Percentiles rank a stretch among this genome's conserved stretches.
Conservation (phyloP, 2,329 filamentous ascomycete genomes). For the Microsporum canis region DNA sequence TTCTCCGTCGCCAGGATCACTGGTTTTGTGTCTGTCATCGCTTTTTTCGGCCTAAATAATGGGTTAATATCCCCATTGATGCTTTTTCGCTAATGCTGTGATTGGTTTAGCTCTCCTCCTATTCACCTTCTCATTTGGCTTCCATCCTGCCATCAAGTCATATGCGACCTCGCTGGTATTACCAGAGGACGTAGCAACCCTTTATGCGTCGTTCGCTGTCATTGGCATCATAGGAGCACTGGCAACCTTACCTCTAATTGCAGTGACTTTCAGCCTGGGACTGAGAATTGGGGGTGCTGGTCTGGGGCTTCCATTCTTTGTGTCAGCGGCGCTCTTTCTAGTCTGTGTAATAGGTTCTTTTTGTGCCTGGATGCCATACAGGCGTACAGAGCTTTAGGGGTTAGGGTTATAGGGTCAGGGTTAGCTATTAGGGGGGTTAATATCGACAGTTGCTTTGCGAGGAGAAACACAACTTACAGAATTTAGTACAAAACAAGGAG, state of each 20-base stretch:
- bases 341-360: not conserved
- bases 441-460: not conserved
- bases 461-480: not conserved
- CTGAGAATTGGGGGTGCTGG: conserved; percentile 1
- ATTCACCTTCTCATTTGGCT: conserved; percentile 1
- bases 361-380: not conserved
- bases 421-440: not conserved
- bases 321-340: not conserved
- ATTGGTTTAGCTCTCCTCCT: not conserved
- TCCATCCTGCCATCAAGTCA: not conserved
- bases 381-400: not conserved
- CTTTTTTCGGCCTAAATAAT: not conserved
- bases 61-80: not conserved
- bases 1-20: not conserved
- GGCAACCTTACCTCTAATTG: not conserved
- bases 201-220: conserved; percentile 1
- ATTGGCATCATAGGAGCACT: not conserved
- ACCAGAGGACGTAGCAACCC: not conserved
- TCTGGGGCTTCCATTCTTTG: not conserved
- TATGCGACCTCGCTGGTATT: conserved; percentile 2
- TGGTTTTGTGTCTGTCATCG: not conserved
- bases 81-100: no score
- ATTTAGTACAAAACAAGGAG: no score
- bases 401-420: not conserved
- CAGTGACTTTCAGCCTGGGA: not conserved